Evolutionary conservation across 805 yeast species (phyloP), one percentile per base, ranked within the genome.

Genomic region (Saccharomycopsis sp.): DNA sequence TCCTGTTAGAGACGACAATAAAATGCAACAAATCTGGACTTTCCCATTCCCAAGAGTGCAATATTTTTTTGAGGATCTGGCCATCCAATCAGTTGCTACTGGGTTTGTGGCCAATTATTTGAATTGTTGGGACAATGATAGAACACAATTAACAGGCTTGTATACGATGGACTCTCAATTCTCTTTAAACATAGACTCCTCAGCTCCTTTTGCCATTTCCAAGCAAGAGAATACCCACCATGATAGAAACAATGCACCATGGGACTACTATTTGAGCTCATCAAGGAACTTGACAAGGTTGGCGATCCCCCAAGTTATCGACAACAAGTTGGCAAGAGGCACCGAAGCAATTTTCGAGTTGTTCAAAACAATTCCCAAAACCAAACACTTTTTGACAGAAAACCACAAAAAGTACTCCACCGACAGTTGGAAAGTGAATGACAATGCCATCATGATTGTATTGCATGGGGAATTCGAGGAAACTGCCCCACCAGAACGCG

Each of bases 381-480:
- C 95, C 0, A 73, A 74, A 49, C 98, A 92, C 59, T 73, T 71
- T 41, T 62, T 89, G 27, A 58, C 70, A 37, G 68, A 73, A 18
- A 65, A 70, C 36, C 88, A 95, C 3, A 65, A 69, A 7, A 60
- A 70, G 31, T 88, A 77, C 53, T 72, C 94, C 19, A 72, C 88
- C 62, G 96, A 92, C 55, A 70, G 84, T 2, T 76, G 80, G 65
- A 77, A 73, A 36, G 72, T 87, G 21, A 32, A 25, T 18, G 39
- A 38, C 25, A 73, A 77, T 38, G 96, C 95, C 4, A 75, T 92
- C 52, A 67, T 83, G 53, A 71, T 89, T 34, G 67, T 76, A 0
- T 61, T 89, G 12, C 98, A 92, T 62, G 98, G 98, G 4, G 78
- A 73, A 43, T 89, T 75, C 55, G 77, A 75, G 38, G 97, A 92